Base-by-base conservation (phyloP, 2,329 filamentous ascomycete species). In the Neonectria punicea region DNA sequence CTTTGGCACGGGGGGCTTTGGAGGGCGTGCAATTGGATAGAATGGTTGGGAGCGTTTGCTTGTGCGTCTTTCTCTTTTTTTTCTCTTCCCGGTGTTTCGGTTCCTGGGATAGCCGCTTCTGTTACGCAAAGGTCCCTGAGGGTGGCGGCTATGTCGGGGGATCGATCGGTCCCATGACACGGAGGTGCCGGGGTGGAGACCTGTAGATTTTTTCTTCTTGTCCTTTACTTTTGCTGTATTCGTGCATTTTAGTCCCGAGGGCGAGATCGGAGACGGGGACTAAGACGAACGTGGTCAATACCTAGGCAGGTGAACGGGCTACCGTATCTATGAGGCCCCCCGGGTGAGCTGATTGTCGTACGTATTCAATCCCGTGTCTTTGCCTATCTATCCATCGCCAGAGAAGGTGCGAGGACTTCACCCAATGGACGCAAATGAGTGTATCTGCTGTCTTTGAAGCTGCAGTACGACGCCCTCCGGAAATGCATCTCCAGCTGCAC, bases 401-500 rank as follows among this genome's bases (percentile, higher is more conserved):
- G 25, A 25, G 25, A 7, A 39, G 36, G 5, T 36, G 34, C 34
- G 13, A 36, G 13, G 34, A 5, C 34, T 16, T 41, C 22, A 13
- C 30, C n/a, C 39, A 44, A n/a, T 54, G 34, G 22, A n/a, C 18
- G n/a, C 18, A 44, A 18, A 22, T 16, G 28, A 20, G 13, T 28
- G 13, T 57, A 28, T 41, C 34, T 32, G 10, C 32, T 34, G 7
- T 41, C n/a, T 59, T 22, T 46, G 25, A 32, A 30, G 22, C 30
- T 57, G 59, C 59, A 62, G 18, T 32, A 41, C 53, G 30, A 58
- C 53, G 43, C 54, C 18, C 25, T 25, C 63, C 67, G 70, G 70
- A 70, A 53, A 71, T 71, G 54, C 46, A 59, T 58, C 43, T 71
- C 68, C 70, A 66, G 54, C 30, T 53, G 46, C 56, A 60, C 47